Conservation (phyloP, 345 rosid species). For the Eucalyptus urophylla region DNA sequence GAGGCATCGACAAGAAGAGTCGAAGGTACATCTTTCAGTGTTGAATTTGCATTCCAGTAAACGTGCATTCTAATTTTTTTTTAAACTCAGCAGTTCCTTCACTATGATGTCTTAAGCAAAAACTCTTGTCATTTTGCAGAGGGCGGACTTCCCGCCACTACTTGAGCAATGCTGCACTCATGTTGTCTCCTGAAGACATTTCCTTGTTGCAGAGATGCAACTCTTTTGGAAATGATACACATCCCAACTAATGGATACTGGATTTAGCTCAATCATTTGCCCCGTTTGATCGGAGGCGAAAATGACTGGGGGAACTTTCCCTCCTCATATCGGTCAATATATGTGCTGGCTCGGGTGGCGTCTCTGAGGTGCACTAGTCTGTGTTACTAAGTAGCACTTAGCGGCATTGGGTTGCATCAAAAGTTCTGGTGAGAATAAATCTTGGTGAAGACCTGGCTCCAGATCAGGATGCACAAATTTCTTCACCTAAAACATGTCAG, state of each 20-base stretch:
- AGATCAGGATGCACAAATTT: background rate
- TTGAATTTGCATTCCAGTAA: background rate
- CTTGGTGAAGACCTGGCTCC: background rate
- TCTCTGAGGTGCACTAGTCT: background rate
- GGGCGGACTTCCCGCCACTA: constrained; percentile 50
- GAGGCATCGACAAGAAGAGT: constrained; percentile 13
- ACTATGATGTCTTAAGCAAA: background rate
- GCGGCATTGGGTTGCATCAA: background rate
- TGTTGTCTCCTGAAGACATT: constrained; percentile 58
- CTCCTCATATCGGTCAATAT: background rate
- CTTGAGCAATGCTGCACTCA: constrained; percentile 42
- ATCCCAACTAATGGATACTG: background rate
- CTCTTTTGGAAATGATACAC: constrained; percentile 11
- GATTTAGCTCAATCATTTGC: background rate
- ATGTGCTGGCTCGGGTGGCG: background rate
- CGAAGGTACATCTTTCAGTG: constrained; percentile 24
- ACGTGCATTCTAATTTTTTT: background rate
- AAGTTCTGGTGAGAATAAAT: background rate
- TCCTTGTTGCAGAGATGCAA: constrained; percentile 36
- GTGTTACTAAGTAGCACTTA: background rate
- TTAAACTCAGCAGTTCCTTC: background rate
- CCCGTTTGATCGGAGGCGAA: background rate
- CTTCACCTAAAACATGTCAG: background rate
- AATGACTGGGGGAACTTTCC: background rate
- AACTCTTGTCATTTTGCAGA: constrained; percentile 19